Base-by-base conservation (phyloP, 225 moss, liverwort and hornwort genomes). In the Antitrichia curtipendula region DNA sequence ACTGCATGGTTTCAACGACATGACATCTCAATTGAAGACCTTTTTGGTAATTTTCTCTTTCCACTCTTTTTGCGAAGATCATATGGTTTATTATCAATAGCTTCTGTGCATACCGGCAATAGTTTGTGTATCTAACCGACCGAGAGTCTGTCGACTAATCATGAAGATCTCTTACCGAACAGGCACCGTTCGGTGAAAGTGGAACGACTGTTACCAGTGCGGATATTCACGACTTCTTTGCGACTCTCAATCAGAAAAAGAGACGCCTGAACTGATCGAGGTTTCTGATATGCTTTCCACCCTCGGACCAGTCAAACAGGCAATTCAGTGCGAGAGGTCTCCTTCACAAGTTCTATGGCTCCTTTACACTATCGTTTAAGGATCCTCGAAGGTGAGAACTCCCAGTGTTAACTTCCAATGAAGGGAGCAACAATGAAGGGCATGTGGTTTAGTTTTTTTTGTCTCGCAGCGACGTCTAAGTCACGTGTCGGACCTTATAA, bases 161-260 rank as follows among this genome's bases (percentile, higher is more conserved):
- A 31, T 84, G 80, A 61, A 54, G 24, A 54, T 31, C 38, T 87
- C 16, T 78, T 68, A 36, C 40, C 19, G 10, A 72, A 83, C 93
- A 97, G 95, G 91, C 92, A 28, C 94, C 95, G 23, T 96, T 98
- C 71, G 89, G 94, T 60, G 93, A 95, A 87, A 90, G 88, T 83
- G 96, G 95, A 75, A 93, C 90, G 84, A 94, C 95, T 28, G 95
- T 97, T 38, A 96, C 96, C 6, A 97, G 94, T 88, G 98, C 86
- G 27, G 97, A 99, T 84, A 96, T 99, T 84, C 91, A 97, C 70
- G 95, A 89, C 88, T 97, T 97, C 88, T 97, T 97, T 69, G 95
- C 92, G 50, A 93, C 92, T 47, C 87, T 98, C 72, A 92, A 93
- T 73, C 91, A 95, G 87, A 98, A 97, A 86, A 93, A 95, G 81